These are phyloP conservation scores for Chytridium lagenaria DNA, from an alignment of 371 early-diverging fungal genomes.

Conservation along the genomic window DNA sequence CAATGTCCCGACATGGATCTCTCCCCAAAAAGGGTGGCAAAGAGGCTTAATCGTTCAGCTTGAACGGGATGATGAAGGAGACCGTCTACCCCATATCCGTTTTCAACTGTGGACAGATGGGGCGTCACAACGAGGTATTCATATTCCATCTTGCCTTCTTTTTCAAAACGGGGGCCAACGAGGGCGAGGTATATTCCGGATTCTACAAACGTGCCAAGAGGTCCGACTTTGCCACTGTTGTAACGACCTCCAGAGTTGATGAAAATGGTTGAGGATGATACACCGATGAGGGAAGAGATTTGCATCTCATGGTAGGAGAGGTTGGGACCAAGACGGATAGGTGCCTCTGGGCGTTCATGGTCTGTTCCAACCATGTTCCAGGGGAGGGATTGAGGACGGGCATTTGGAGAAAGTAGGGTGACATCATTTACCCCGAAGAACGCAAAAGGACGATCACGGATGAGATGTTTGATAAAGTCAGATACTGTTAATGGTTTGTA, in stretches of 20 bases:
- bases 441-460: constrained; percentile 39
- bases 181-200: constrained; percentile 44
- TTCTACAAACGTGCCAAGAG: neutral
- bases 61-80: neutral
- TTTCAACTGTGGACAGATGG: neutral
- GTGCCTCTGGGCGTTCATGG: neutral
- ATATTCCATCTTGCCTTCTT: constrained; percentile 37
- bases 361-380: constrained; percentile 30
- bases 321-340: constrained; percentile 29
- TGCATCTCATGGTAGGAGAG: constrained; percentile 47
- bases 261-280: constrained; percentile 40
- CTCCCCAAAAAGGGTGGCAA: constrained; percentile 15
- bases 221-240: constrained; percentile 16
- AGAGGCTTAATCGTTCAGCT: constrained; percentile 11
- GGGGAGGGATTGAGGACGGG: neutral
- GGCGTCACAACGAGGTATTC: constrained; percentile 19
- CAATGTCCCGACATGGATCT: neutral
- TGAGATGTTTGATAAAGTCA: constrained; percentile 32
- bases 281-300: constrained; percentile 40
- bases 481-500: constrained; percentile 12
- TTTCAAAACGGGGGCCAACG: constrained; percentile 48
- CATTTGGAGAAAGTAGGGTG: constrained; percentile 31
- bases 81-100: constrained; percentile 11
- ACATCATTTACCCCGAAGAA: constrained; percentile 30
- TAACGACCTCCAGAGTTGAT: constrained; percentile 44